A percentile compares a stretch with the other conserved stretches of the same genome.
Evolutionary conservation across 163 green algal genomes (phyloP).

Genomic region (Scenedesmus sp.): DNA sequence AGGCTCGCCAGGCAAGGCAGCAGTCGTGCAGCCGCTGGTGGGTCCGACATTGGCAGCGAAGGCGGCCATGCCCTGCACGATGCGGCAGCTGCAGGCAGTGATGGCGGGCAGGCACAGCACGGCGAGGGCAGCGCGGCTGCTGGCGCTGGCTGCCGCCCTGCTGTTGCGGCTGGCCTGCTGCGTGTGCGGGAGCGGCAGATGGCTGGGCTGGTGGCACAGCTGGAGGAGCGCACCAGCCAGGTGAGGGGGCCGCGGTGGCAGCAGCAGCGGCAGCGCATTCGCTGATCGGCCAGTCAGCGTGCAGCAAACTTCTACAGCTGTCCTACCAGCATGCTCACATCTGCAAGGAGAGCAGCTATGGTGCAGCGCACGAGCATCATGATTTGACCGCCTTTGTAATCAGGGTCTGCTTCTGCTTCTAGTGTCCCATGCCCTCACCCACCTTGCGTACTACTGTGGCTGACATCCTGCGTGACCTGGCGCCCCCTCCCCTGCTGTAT

Average conservation of each 20-base stretch:
- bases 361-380: no score
- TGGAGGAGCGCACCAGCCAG: conserved; percentile 47
- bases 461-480: neutral
- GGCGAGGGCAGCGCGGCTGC: neutral
- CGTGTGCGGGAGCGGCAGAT: conserved; percentile 29
- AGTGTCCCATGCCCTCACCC: neutral
- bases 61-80: neutral
- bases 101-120: neutral
- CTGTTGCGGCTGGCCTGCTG: conserved; percentile 7
- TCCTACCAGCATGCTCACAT: no score
- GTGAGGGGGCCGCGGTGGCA: neutral
- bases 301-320: no score
- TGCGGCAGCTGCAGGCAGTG: conserved; percentile 11
- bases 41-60: neutral
- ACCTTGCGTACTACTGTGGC: neutral
- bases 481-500: neutral
- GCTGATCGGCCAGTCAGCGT: no score
- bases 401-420: no score
- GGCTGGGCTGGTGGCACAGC: neutral
- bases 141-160: neutral
- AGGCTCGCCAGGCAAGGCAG: neutral
- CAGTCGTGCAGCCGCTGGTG: neutral
- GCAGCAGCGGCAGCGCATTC: no score
- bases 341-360: no score
- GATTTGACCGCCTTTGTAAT: no score